phyloP scores from a whole-genome alignment of 805 yeast genomes.

The Isabelozyma heimii region DNA sequence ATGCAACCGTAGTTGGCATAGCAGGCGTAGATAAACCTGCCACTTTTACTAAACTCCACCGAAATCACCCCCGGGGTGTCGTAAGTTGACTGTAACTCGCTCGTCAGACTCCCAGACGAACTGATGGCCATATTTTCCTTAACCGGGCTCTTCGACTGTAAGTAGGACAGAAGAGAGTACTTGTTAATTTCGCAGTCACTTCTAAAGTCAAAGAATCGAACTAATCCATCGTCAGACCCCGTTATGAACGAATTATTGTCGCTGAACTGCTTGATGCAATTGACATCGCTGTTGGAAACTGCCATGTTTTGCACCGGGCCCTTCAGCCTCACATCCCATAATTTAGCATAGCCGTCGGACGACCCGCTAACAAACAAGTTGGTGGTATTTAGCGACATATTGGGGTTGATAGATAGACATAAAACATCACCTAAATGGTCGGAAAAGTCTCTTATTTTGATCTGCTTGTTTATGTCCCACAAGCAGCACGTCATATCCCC shows the following conservation, averaged over 20 bases:
- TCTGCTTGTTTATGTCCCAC: conserved; percentile 76
- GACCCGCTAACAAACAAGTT: conserved; percentile 57
- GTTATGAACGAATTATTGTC: conserved; percentile 67
- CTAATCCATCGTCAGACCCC: conserved; percentile 77
- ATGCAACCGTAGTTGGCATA: conserved; percentile 74
- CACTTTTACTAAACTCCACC: conserved; percentile 69
- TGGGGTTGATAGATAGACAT: conserved; percentile 33
- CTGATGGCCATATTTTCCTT: background rate
- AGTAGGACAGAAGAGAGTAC: conserved; percentile 30
- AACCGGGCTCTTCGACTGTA: background rate
- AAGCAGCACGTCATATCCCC: conserved; percentile 79
- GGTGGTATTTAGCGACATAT: conserved; percentile 16
- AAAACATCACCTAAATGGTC: conserved; percentile 77
- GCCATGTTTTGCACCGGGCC: conserved; percentile 49
- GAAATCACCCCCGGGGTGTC: conserved; percentile 72
- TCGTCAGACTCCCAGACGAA: background rate
- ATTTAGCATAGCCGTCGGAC: conserved; percentile 63
- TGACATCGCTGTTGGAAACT: conserved; percentile 64
- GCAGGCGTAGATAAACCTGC: conserved; percentile 70
- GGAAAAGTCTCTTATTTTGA: conserved; percentile 48
- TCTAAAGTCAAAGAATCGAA: conserved; percentile 71
- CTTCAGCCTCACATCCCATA: conserved; percentile 64
- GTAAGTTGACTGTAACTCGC: conserved; percentile 21
- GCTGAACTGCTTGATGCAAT: conserved; percentile 58
- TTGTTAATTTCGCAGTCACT: conserved; percentile 65